Evolutionary conservation across 192 early-diverging fungal species (phyloP).

Genomic region (Allomyces macrogynus): DNA sequence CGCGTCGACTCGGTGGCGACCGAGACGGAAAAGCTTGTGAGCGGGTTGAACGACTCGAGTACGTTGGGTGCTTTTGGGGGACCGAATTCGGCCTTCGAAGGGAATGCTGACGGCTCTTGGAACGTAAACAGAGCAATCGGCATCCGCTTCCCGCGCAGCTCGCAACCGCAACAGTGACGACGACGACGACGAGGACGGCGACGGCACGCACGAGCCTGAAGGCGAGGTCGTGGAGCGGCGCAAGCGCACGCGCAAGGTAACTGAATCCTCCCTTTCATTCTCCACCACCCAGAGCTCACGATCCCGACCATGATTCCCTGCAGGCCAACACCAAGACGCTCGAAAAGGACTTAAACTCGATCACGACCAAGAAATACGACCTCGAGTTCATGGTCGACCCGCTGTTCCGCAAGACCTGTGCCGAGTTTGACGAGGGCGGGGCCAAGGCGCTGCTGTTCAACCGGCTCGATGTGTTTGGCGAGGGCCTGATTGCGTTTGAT

Average conservation of each 20-base stretch:
- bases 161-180: conserved; percentile 6
- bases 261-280: neutral
- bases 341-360: conserved; percentile 53
- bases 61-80: conserved; percentile 8
- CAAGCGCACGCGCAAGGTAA: neutral
- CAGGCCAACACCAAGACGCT: conserved; percentile 26
- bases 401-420: conserved; percentile 91
- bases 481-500: conserved; percentile 89
- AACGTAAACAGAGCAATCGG: neutral
- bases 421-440: conserved; percentile 94
- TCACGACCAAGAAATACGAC: conserved; percentile 73
- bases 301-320: neutral
- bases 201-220: conserved; percentile 3
- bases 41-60: conserved; percentile 55
- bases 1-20: conserved; percentile 91
- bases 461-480: conserved; percentile 53
- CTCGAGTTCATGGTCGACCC: conserved; percentile 86
- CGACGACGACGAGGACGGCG: conserved; percentile 28
- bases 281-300: too few relatives aligned
- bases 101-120: neutral
- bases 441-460: conserved; percentile 79
- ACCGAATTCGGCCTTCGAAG: too few relatives aligned
- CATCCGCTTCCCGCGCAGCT: conserved; percentile 1
- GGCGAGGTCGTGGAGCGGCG: neutral
- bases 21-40: conserved; percentile 75